These are phyloP conservation scores for Russula virescens DNA, from an alignment of 768 basidiomycete species.

Conservation along the genomic window DNA sequence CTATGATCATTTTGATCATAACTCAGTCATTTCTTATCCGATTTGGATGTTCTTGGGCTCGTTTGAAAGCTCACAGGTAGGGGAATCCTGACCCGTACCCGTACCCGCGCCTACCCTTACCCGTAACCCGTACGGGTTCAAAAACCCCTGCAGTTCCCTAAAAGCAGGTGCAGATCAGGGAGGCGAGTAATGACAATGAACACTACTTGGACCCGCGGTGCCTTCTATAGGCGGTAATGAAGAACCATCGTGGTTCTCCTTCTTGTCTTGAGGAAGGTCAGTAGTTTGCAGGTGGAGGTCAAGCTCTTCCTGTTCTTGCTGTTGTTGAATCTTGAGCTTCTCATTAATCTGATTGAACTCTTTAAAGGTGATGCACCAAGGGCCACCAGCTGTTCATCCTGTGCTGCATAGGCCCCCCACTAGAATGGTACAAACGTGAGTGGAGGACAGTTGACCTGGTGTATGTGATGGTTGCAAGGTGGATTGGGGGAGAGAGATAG, in stretches of 20 bases:
- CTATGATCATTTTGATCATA: no score
- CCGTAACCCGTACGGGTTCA: no score
- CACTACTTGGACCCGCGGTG: neutral
- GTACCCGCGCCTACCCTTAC: no score
- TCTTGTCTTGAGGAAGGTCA: constrained; percentile 20
- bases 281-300: constrained; percentile 21
- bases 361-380: constrained; percentile 37
- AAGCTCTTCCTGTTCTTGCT: constrained; percentile 22
- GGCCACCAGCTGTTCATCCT: constrained; percentile 32
- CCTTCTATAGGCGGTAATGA: neutral
- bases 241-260: constrained; percentile 22
- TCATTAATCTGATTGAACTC: constrained; percentile 34
- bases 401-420: constrained; percentile 31
- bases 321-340: constrained; percentile 17
- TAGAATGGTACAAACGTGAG: constrained; percentile 26
- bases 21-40: no score
- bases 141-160: no score
- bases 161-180: constrained; percentile 18
- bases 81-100: no score
- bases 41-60: no score
- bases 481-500: constrained; percentile 32
- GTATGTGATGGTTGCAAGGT: constrained; percentile 30
- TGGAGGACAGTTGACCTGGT: constrained; percentile 25
- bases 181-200: constrained; percentile 20
- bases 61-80: no score